A percentile compares a stretch with the other conserved stretches of the same genome.
These are phyloP conservation scores for Senecio squalidus DNA, from an alignment of 140 eudicot genomes.

Conservation along the genomic window DNA sequence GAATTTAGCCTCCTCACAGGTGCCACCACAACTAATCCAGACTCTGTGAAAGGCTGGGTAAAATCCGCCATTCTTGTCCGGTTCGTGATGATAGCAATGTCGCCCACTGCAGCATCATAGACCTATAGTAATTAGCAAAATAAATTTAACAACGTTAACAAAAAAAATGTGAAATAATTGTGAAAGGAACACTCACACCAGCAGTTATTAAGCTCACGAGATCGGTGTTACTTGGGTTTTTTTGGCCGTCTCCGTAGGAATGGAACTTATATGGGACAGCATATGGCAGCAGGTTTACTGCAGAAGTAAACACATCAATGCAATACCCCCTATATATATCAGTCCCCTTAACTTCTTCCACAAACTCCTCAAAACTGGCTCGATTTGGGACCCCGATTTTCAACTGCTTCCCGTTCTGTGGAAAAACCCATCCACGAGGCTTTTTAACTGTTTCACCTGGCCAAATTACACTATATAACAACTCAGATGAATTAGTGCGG, in stretches of 20 bases:
- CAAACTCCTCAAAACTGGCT: conserved; percentile 62
- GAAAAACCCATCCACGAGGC: conserved; percentile 93
- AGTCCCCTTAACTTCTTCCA: conserved; percentile 32
- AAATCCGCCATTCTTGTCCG: conserved; percentile 76
- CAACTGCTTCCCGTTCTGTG: conserved; percentile 52
- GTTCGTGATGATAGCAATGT: conserved; percentile 62
- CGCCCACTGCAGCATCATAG: conserved; percentile 81
- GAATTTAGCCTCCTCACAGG: conserved; percentile 49
- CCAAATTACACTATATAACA: conserved; percentile 49
- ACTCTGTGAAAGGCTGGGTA: conserved; percentile 75
- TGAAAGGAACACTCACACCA: conserved; percentile 40
- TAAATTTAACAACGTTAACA: background rate
- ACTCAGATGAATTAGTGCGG: conserved; percentile 37
- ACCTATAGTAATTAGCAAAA: conserved; percentile 32
- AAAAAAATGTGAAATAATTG: background rate
- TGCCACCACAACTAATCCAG: conserved; percentile 91
- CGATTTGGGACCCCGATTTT: conserved; percentile 56
- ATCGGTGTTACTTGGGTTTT: conserved; percentile 54
- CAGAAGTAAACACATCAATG: conserved; percentile 75
- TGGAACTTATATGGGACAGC: conserved; percentile 58
- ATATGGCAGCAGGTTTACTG: conserved; percentile 61
- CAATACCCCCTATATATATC: conserved; percentile 56
- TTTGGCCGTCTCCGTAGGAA: conserved; percentile 57
- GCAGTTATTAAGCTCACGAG: conserved; percentile 50
- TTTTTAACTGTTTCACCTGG: conserved; percentile 52